Evolutionary conservation across 169 alveolate species (phyloP).

Genomic region (Plasmodium cynomolgi): DNA sequence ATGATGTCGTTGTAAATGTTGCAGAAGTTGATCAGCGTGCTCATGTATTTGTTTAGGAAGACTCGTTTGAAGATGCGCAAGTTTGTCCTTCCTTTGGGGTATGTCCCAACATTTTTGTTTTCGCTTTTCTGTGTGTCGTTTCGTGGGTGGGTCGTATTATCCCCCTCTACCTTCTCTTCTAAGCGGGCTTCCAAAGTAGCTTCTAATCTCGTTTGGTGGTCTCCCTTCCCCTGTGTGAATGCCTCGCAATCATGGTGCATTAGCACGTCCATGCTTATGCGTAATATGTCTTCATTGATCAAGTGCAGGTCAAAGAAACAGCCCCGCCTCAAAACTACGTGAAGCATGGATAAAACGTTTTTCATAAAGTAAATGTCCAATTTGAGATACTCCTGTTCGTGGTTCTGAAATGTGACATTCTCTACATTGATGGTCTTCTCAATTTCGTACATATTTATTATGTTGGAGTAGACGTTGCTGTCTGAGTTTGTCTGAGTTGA

Average conservation of each 20-base stretch:
- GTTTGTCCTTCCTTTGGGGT: background rate
- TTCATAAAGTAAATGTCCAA: slow-evolving; percentile 47
- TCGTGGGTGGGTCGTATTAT: background rate
- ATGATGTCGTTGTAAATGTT: slow-evolving; percentile 60
- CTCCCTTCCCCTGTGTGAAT: background rate
- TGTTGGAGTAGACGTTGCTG: slow-evolving; percentile 7
- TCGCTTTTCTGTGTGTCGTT: background rate
- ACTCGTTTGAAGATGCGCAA: slow-evolving; percentile 4
- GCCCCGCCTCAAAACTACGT: slow-evolving; percentile 30
- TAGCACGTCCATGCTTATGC: slow-evolving; percentile 5
- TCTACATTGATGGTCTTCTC: slow-evolving; percentile 41
- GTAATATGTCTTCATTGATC: slow-evolving; percentile 19
- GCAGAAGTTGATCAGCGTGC: slow-evolving; percentile 31
- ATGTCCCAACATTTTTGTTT: background rate
- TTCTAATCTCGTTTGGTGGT: background rate
- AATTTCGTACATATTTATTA: slow-evolving; percentile 51
- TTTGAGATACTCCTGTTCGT: slow-evolving; percentile 59
- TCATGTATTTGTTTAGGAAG: slow-evolving; percentile 48
- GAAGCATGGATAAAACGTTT: slow-evolving; percentile 52
- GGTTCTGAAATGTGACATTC: slow-evolving; percentile 62
- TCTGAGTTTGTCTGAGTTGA: background rate
- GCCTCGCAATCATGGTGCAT: slow-evolving; percentile 7
- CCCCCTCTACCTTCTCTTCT: background rate
- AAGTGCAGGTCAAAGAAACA: slow-evolving; percentile 10
- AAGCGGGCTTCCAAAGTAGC: background rate